A percentile compares a stretch with the other conserved stretches of the same genome.
phyloP scores from a whole-genome alignment of 2,329 filamentous ascomycete genomes.

The Trichoderma asperellum region DNA sequence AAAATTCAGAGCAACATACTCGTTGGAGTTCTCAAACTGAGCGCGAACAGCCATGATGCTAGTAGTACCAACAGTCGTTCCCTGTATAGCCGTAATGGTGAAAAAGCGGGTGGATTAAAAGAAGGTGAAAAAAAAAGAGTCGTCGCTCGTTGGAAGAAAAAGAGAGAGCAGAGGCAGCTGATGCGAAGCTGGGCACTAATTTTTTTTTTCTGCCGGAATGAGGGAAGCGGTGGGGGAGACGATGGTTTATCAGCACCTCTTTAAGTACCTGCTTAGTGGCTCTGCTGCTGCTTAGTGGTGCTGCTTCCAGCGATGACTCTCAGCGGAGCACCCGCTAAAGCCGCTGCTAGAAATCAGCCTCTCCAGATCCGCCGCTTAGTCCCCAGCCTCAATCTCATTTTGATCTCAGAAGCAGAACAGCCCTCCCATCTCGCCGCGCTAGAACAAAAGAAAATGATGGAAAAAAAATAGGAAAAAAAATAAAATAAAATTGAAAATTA shows the following conservation, averaged over 20 bases:
- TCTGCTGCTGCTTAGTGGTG: not conserved
- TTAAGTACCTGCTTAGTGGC: constrained; percentile 1
- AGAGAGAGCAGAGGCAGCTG: not conserved
- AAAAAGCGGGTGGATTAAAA: not conserved
- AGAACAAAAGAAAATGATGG: not conserved
- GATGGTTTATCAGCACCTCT: constrained; percentile 15
- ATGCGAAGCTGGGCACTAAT: not conserved
- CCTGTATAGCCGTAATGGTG: constrained; percentile 13
- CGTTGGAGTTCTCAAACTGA: constrained; percentile 89
- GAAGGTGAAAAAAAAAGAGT: not conserved
- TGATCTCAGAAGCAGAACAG: not conserved
- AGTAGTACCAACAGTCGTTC: not conserved
- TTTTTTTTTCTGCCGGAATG: constrained; percentile 24
- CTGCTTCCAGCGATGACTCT: not conserved
- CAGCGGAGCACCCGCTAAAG: not conserved
- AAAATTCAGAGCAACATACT: constrained; percentile 59
- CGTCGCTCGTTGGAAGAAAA: not conserved
- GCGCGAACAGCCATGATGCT: constrained; percentile 67
- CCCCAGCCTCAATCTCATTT: constrained; percentile 1
- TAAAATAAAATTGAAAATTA: not conserved
- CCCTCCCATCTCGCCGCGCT: not conserved
- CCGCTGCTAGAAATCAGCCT: not conserved
- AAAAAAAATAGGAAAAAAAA: not conserved
- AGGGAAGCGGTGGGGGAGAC: not conserved
- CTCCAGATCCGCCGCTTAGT: constrained; percentile 4